phyloP scores from a whole-genome alignment of 2,329 filamentous ascomycete genomes.

The Neonectria hederae region DNA sequence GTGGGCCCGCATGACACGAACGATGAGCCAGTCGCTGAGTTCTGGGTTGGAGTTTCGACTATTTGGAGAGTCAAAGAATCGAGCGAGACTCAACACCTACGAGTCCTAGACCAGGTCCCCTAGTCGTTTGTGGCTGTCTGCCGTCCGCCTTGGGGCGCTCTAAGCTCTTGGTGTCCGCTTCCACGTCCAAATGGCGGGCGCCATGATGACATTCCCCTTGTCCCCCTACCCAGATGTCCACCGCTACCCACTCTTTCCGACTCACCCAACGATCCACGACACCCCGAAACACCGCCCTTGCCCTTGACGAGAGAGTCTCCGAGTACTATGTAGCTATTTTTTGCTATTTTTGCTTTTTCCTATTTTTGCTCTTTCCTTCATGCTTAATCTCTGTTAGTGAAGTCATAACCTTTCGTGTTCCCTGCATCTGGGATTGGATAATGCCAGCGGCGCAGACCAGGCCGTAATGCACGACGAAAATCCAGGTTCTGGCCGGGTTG shows the following conservation, averaged over 20 bases:
- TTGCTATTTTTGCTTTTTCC: conserved; percentile 21
- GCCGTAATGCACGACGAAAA: conserved; percentile 30
- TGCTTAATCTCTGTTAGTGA: background rate
- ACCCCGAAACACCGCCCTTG: conserved; percentile 7
- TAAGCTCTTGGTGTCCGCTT: conserved; percentile 24
- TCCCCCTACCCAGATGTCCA: conserved; percentile 23
- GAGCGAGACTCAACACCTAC: background rate
- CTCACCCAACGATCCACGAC: conserved; percentile 17
- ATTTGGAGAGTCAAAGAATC: background rate
- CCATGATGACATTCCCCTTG: conserved; percentile 33
- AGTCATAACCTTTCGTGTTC: conserved; percentile 4
- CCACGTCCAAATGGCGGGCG: conserved; percentile 9
- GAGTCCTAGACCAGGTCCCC: conserved; percentile 1
- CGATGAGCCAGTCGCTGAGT: conserved; percentile 19
- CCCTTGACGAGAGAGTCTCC: background rate
- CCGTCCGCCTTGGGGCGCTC: conserved; percentile 31
- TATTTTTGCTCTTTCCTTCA: conserved; percentile 14
- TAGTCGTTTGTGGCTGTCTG: conserved; percentile 14
- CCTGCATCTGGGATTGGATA: conserved; percentile 31
- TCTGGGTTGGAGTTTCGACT: background rate
- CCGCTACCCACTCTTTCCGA: conserved; percentile 13
- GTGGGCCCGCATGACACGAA: conserved; percentile 21
- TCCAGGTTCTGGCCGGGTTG: background rate
- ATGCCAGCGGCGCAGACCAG: background rate
- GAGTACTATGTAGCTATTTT: conserved; percentile 6